Evolutionary conservation across 2,329 filamentous ascomycete species (phyloP).

Genomic region (Sarocladium strictum): DNA sequence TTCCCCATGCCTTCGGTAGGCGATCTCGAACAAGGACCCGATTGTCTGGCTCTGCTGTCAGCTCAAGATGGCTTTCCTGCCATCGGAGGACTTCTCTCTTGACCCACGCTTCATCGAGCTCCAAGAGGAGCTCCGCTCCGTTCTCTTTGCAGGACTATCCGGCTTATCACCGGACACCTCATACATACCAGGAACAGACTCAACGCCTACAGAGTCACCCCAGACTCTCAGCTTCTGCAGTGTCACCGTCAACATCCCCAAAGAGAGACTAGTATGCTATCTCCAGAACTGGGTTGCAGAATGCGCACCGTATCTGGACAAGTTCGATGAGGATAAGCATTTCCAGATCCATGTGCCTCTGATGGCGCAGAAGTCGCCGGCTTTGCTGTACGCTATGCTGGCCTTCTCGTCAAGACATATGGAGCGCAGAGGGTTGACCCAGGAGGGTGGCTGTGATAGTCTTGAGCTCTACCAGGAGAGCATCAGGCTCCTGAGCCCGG

Average conservation of each 20-base stretch:
- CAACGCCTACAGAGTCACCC: background rate
- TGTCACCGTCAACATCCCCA: constrained; percentile 16
- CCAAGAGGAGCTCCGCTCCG: constrained; percentile 36
- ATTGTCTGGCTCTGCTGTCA: background rate
- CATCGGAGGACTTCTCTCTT: constrained; percentile 23
- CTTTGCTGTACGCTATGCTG: constrained; percentile 43
- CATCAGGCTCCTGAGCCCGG: constrained; percentile 26
- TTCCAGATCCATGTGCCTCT: constrained; percentile 46
- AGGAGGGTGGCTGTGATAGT: constrained; percentile 38
- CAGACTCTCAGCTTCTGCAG: constrained; percentile 21
- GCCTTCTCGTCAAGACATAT: constrained; percentile 48
- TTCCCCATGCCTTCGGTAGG: background rate
- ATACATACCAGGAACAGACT: constrained; percentile 19
- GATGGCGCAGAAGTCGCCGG: constrained; percentile 37
- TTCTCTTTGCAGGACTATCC: constrained; percentile 30
- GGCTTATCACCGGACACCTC: constrained; percentile 21
- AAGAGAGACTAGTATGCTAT: constrained; percentile 17
- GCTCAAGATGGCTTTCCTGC: background rate
- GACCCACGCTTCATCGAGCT: constrained; percentile 38
- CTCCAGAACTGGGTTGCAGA: constrained; percentile 34
- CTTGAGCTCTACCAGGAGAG: constrained; percentile 46
- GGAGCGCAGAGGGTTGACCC: constrained; percentile 41
- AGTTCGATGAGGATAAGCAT: constrained; percentile 46
- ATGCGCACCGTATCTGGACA: constrained; percentile 44
- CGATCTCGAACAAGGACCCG: background rate